These are phyloP conservation scores for Anthoceros angustus DNA, from an alignment of 225 moss, liverwort and hornwort genomes.

Conservation along the genomic window DNA sequence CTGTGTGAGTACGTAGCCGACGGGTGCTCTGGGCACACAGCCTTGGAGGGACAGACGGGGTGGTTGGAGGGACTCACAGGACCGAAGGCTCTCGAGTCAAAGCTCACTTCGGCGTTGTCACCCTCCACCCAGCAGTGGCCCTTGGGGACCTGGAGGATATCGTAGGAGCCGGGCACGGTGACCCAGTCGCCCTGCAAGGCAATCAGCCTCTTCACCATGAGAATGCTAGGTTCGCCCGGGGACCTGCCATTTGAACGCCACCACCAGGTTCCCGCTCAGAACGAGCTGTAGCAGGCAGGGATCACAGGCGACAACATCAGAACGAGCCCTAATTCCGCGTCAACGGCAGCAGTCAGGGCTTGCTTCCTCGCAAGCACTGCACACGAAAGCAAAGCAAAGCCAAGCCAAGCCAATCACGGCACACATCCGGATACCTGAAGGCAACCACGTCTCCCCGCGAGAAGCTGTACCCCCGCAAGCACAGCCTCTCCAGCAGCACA, in stretches of 20 bases:
- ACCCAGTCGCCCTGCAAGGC: slow-evolving; percentile 98
- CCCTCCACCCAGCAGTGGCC: slow-evolving; percentile 99
- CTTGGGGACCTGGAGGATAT: slow-evolving; percentile 82
- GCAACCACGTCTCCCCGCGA: slow-evolving; percentile 95
- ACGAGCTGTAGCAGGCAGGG: background rate
- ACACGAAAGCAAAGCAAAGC: background rate
- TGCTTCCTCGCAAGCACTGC: background rate
- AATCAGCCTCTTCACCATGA: slow-evolving; percentile 85
- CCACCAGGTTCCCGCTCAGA: slow-evolving; percentile 1
- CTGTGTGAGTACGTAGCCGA: too few species aligned
- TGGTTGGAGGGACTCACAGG: slow-evolving; percentile 41
- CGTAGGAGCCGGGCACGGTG: slow-evolving; percentile 88
- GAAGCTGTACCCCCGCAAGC: slow-evolving; percentile 67
- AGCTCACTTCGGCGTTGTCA: slow-evolving; percentile 72
- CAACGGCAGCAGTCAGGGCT: background rate
- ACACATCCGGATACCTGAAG: slow-evolving; percentile 58
- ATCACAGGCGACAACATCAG: background rate
- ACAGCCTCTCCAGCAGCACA: slow-evolving; percentile 66
- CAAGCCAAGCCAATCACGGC: slow-evolving; percentile 7
- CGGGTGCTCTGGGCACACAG: slow-evolving; percentile 5
- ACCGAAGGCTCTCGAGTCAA: slow-evolving; percentile 94
- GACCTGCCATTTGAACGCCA: slow-evolving; percentile 37
- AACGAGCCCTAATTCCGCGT: background rate
- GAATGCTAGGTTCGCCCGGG: slow-evolving; percentile 78
- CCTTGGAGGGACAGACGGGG: background rate